These are phyloP conservation scores for Nakazawaea peltata DNA, from an alignment of 805 yeast species.

Conservation along the genomic window DNA sequence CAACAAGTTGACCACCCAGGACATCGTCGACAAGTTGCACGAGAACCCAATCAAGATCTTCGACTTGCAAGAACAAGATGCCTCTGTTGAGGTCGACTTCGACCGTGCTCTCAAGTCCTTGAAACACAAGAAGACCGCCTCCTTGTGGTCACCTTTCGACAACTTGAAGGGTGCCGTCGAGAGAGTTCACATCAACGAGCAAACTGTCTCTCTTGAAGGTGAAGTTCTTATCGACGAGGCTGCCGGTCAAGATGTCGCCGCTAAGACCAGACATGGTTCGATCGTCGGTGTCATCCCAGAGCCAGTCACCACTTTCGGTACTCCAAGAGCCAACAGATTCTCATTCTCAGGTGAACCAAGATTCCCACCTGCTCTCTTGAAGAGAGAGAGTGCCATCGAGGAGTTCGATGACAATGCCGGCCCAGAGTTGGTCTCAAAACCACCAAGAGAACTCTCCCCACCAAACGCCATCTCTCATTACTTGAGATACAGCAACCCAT, in stretches of 20 bases:
- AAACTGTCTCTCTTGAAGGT: conserved; percentile 83
- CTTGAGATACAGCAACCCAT: conserved; percentile 81
- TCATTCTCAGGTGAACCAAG: conserved; percentile 42
- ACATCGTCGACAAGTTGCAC: conserved; percentile 66
- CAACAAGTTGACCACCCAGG: conserved; percentile 63
- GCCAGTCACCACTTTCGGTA: conserved; percentile 19
- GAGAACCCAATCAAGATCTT: conserved; percentile 78
- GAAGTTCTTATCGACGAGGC: conserved; percentile 52
- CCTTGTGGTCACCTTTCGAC: conserved; percentile 49
- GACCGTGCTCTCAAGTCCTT: conserved; percentile 53
- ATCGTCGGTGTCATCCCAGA: conserved; percentile 21
- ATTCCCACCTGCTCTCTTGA: conserved; percentile 19
- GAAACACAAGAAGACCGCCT: conserved; percentile 24
- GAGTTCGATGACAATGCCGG: conserved; percentile 47
- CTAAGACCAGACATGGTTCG: conserved; percentile 35
- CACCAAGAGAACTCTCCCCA: conserved; percentile 64
- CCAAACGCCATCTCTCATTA: conserved; percentile 73
- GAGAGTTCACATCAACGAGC: conserved; percentile 72
- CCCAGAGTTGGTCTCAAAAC: conserved; percentile 65
- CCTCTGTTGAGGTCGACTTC: conserved; percentile 73
- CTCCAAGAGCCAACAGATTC: conserved; percentile 34
- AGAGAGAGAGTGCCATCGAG: conserved; percentile 22
- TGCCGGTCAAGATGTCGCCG: conserved; percentile 49
- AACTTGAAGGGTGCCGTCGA: conserved; percentile 76
- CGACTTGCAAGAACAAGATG: conserved; percentile 73